Percentiles rank a stretch among this genome's conserved stretches.
These are phyloP conservation scores for Geosmithia flava DNA, from an alignment of 2,329 filamentous ascomycete genomes.

Conservation along the genomic window DNA sequence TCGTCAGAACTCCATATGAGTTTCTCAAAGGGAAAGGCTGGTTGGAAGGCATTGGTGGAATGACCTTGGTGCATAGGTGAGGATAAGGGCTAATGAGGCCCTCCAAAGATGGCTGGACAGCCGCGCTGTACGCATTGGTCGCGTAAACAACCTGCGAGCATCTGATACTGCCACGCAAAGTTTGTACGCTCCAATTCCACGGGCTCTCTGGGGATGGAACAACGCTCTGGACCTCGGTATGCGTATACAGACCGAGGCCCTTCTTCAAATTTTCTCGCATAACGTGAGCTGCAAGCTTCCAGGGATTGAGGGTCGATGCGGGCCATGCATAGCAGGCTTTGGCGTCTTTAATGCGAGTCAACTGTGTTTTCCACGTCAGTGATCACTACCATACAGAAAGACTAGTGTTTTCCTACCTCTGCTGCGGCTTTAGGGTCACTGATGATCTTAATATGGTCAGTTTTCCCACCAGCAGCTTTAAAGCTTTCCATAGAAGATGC, in stretches of 20 bases:
- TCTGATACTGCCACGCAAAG: constrained; percentile 3
- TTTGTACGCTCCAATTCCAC: constrained; percentile 3
- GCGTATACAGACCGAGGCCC: constrained; percentile 4
- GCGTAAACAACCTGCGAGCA: constrained; percentile 4
- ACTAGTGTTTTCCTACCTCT: background rate
- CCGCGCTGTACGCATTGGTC: constrained; percentile 6
- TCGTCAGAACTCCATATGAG: constrained; percentile 5
- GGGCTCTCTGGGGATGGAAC: background rate
- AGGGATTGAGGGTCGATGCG: constrained; percentile 5
- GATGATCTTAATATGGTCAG: constrained; percentile 5
- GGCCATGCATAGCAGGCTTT: constrained; percentile 7
- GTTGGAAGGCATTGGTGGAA: background rate
- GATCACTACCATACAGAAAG: background rate
- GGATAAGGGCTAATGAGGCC: constrained; percentile 4
- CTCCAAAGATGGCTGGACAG: constrained; percentile 4
- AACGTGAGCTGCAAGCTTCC: constrained; percentile 5
- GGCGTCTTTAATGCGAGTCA: constrained; percentile 4
- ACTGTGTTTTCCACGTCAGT: constrained; percentile 1
- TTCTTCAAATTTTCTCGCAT: constrained; percentile 5
- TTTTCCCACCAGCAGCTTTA: constrained; percentile 4
- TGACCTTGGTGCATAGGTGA: constrained; percentile 5
- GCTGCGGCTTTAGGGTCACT: constrained; percentile 2
- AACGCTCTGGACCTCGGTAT: constrained; percentile 1
- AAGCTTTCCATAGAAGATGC: constrained; percentile 4
- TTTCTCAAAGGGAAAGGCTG: constrained; percentile 1